phyloP scores from a whole-genome alignment of 1,284 basidiomycete species.

The Trametes sp. region DNA sequence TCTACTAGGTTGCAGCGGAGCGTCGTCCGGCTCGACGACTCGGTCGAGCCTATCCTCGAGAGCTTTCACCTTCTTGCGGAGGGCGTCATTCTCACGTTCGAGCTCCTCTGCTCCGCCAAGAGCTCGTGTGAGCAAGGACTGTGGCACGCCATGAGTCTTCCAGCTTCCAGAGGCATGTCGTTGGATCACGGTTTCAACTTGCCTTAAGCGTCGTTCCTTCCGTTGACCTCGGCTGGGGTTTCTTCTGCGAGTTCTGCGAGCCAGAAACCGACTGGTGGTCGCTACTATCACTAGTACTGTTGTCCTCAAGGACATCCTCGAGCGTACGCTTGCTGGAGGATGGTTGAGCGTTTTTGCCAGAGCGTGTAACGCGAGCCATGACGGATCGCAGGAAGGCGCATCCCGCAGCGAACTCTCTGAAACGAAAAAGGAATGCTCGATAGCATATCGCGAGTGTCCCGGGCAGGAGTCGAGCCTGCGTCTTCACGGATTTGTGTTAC shows the following conservation, averaged over 20 bases:
- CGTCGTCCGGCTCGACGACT: slow-evolving; percentile 37
- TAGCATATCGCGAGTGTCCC: slow-evolving; percentile 25
- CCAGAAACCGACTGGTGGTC: background rate
- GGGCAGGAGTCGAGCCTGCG: slow-evolving; percentile 33
- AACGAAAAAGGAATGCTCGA: background rate
- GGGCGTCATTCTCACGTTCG: slow-evolving; percentile 28
- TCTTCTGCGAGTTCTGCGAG: background rate
- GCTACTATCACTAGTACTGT: too few species aligned
- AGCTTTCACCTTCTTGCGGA: slow-evolving; percentile 38
- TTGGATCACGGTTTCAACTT: background rate
- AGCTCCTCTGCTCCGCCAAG: slow-evolving; percentile 31
- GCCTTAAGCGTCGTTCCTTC: background rate
- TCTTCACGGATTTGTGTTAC: slow-evolving; percentile 32
- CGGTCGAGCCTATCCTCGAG: slow-evolving; percentile 38
- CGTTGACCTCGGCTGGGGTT: background rate
- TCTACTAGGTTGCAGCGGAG: slow-evolving; percentile 37
- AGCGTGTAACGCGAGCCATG: slow-evolving; percentile 1
- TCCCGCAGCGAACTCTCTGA: background rate
- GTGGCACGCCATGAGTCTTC: background rate
- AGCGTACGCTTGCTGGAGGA: slow-evolving; percentile 14
- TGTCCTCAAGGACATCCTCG: background rate
- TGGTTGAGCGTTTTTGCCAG: slow-evolving; percentile 7
- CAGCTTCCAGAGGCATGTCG: background rate
- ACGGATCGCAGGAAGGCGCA: too few species aligned
- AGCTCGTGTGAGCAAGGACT: slow-evolving; percentile 39